These are phyloP conservation scores for Yamadazyma insecticola DNA, from an alignment of 805 yeast genomes.

Conservation along the genomic window DNA sequence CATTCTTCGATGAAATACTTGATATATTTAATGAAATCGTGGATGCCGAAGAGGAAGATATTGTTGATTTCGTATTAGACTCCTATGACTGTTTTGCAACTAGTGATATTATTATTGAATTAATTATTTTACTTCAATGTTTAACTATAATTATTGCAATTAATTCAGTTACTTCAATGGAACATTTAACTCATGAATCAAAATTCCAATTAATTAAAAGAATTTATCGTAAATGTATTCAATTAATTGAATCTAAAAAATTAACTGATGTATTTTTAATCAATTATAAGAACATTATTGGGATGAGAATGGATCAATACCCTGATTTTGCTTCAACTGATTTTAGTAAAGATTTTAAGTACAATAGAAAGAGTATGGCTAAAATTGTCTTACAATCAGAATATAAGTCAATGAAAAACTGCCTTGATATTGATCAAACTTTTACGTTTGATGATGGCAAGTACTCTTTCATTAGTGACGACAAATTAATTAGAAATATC, in stretches of 20 bases:
- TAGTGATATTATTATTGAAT: conserved; percentile 59
- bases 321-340: conserved; percentile 32
- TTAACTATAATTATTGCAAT: conserved; percentile 32
- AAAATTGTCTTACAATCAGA: conserved; percentile 55
- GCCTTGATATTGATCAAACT: conserved; percentile 26
- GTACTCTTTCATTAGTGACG: conserved; percentile 51
- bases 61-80: conserved; percentile 42
- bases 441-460: conserved; percentile 18
- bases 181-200: conserved; percentile 12
- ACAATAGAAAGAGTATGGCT: conserved; percentile 43
- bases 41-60: conserved; percentile 32
- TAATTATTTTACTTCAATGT: conserved; percentile 49
- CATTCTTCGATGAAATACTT: conserved; percentile 32
- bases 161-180: conserved; percentile 19
- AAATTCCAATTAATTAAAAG: conserved; percentile 40
- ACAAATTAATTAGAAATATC: conserved; percentile 54
- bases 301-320: conserved; percentile 41
- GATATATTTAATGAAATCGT: conserved; percentile 19
- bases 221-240: conserved; percentile 55
- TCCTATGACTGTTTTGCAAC: conserved; percentile 59
- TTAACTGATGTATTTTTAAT: conserved; percentile 37
- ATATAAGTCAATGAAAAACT: conserved; percentile 41
- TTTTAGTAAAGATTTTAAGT: conserved; percentile 5
- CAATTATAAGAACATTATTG: conserved; percentile 29
- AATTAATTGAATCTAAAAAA: conserved; percentile 48